Base-by-base conservation (phyloP, 1,284 basidiomycete genomes). In the Taiwanofungus camphoratus region DNA sequence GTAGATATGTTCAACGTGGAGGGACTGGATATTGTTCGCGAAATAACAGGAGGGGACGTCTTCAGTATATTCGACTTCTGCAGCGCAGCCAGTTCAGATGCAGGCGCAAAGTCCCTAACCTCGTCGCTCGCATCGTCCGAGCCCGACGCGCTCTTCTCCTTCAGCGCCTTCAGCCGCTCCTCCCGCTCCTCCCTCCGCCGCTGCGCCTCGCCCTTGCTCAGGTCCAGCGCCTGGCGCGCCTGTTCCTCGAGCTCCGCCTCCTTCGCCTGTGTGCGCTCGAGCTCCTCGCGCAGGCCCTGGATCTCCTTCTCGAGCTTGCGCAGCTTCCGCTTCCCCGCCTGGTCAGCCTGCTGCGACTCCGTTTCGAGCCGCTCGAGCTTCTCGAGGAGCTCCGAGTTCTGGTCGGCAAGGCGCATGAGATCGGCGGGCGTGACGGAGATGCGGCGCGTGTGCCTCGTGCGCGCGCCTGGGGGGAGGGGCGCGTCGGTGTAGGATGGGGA, bases 251-350 rank as follows among this genome's bases (percentile, higher is more conserved):
- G 66, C 56, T 83, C 78, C 27, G 76, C 73, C 52, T 83, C 84
- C 52, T 71, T 73, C 36, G 74, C 74, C 50, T 80, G 81, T 9
- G 82, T 82, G 48, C 72, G 70, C 53, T 89, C 86, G 26, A 92
- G 70, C 55, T 90, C 88, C 19, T 79, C 77, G 41, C 77, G 72
- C 18, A 92, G 66, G 5, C 66, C 66, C 41, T 73, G 65, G 11
- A 92, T 82, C 67, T 92, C 90, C 57, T 77, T 78, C 63, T 92
- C 88, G 40, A 92, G 64, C 55, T 73, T 75, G 36, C 79, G 77
- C 11, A 92, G 68, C 51, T 77, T 77, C 30, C 77, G 74, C 42
- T 82, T 75, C 5, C 87, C 87, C 2, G 73, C 69, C 30, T 77
- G 73, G 50, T 92, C 87, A 3, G 80, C 71, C 33, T 73, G 71